Percentiles rank a stretch among this genome's conserved stretches.
Evolutionary conservation across 2,329 filamentous ascomycete species (phyloP).

Genomic region (Emergomyces pasteurianus): DNA sequence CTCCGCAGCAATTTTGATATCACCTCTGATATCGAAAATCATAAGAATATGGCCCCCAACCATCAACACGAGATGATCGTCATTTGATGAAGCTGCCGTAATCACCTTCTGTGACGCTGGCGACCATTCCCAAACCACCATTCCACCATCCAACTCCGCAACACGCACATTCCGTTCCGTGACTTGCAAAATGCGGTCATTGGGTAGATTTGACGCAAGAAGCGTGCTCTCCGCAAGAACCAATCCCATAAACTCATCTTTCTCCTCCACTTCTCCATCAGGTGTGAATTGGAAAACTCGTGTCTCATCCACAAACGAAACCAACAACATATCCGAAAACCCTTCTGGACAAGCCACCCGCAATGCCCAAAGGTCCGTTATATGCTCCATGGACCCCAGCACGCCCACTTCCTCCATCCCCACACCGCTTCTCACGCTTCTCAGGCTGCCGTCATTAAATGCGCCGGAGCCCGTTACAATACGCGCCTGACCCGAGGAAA

Average conservation of each 20-base stretch:
- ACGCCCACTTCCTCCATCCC: conserved; percentile 79
- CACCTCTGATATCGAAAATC: conserved; percentile 50
- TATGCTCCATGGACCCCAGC: conserved; percentile 63
- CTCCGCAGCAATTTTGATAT: conserved; percentile 45
- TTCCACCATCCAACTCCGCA: conserved; percentile 39
- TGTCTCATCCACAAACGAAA: conserved; percentile 74
- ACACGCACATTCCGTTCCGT: conserved; percentile 54
- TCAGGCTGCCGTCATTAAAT: conserved; percentile 73
- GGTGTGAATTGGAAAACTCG: conserved; percentile 65
- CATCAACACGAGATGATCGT: conserved; percentile 58
- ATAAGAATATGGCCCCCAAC: conserved; percentile 62
- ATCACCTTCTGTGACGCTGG: conserved; percentile 43
- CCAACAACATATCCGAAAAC: conserved; percentile 55
- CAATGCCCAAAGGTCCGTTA: conserved; percentile 63
- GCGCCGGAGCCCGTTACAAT: conserved; percentile 89
- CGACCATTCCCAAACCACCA: conserved; percentile 35
- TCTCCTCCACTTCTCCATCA: conserved; percentile 72
- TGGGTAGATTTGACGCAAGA: conserved; percentile 52
- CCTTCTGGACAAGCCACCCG: conserved; percentile 34
- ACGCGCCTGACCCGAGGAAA: conserved; percentile 86
- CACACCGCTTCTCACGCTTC: conserved; percentile 87
- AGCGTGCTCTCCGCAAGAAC: conserved; percentile 60
- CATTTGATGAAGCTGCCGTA: conserved; percentile 66
- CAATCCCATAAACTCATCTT: conserved; percentile 63
- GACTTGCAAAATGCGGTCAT: conserved; percentile 60